These are phyloP conservation scores for Camelina laxa DNA, from an alignment of 345 rosid genomes.

Conservation along the genomic window DNA sequence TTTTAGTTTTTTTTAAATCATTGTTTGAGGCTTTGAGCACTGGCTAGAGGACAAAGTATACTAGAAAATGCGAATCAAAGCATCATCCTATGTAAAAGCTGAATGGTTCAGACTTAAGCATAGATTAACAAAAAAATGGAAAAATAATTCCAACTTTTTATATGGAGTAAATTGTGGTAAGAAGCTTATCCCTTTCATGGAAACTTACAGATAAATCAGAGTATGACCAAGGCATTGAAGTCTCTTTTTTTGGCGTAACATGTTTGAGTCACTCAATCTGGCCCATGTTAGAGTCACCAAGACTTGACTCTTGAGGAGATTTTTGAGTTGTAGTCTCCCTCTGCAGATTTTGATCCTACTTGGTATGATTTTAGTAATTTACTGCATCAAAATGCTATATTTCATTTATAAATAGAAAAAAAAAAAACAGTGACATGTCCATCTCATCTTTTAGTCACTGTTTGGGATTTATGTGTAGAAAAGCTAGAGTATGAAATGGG, in stretches of 20 bases:
- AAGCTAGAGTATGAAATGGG: neutral
- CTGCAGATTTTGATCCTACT: neutral
- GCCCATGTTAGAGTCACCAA: neutral
- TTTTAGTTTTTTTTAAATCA: no score
- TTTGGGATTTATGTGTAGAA: conserved; percentile 3
- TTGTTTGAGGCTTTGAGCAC: no score
- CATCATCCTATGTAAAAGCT: conserved; percentile 1
- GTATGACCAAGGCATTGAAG: neutral
- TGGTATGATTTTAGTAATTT: neutral
- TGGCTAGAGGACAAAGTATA: neutral
- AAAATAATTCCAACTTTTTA: neutral
- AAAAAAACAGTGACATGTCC: neutral
- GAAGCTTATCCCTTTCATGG: neutral
- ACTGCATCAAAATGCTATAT: neutral
- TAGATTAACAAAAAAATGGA: neutral
- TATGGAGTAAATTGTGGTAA: neutral
- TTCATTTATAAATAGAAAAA: neutral
- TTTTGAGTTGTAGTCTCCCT: no score
- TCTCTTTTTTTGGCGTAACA: neutral
- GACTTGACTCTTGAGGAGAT: no score
- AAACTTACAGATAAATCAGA: neutral
- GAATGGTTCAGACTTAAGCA: neutral
- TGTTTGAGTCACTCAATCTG: neutral
- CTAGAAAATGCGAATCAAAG: neutral
- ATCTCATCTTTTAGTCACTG: conserved; percentile 2